Base-by-base conservation (phyloP, 768 basidiomycete genomes). In the Rhizopogon rudus region DNA sequence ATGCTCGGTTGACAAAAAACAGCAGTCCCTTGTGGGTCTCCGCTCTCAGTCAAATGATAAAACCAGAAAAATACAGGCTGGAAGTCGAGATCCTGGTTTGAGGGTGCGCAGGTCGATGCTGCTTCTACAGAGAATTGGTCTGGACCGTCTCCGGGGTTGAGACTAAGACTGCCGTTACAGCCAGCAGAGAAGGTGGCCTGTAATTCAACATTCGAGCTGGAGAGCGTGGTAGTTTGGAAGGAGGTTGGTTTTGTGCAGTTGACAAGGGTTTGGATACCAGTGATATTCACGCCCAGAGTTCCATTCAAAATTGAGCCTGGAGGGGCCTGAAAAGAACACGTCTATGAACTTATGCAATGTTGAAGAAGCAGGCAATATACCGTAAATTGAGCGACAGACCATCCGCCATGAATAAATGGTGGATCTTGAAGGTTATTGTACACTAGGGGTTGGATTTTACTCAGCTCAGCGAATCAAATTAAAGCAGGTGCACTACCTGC, bases 41-140 rank as follows among this genome's bases (percentile, higher is more conserved):
- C 60, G 46, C 63, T 61, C 16, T 59, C 49, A 33, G 58, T 59
- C 6, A 53, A 55, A 52, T 79, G 72, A 64, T 75, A 86, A 64
- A 66, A 86, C 85, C 86, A 88, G 61, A 87, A 88, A 71, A 87
- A 77, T 42, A 87, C 82, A 7, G 86, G 83, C 37, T 74, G 77
- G 56, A 76, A 75, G 22, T 61, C 58, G 31, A 77, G 68, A 39
- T 71, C 60, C 31, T 75, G 55, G 35, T 69, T 61, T 5, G 65
- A 42, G 58, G 55, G 35, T 48, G 61, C 55, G 55, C 72, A 66
- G 61, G 71, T 68, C 51, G 71, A 58, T 8, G 73, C 59, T 1
- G 75, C 73, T 17, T 68, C 49, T 3, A 81, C 83, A 43, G 77
- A 79, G 60, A 79, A 85, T 63, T 84, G 84, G 53, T 73, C 64